Conservation (phyloP, 2,329 filamentous ascomycete species). For the Aspergillus sojae region DNA sequence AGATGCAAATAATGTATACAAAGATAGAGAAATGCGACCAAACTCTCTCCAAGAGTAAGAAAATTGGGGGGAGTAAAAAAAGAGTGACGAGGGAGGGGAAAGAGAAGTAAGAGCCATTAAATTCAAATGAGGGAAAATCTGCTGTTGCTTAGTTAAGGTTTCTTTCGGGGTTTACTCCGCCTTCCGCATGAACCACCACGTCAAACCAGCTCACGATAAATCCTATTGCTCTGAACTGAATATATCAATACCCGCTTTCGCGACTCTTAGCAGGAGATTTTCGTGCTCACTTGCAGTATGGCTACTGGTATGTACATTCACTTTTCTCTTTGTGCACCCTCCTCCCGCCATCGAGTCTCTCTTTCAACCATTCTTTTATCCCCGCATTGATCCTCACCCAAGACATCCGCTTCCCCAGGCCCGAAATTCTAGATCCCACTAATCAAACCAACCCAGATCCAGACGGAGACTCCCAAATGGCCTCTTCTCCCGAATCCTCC, state of each 20-base stretch:
- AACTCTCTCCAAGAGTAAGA: background rate
- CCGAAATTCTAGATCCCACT: constrained; percentile 12
- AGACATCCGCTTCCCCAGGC: constrained; percentile 5
- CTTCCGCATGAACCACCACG: constrained; percentile 1
- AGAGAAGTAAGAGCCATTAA: constrained; percentile 6
- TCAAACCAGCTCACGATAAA: background rate
- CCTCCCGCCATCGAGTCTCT: constrained; percentile 9
- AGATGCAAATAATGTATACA: background rate
- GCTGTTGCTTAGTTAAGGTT: constrained; percentile 11
- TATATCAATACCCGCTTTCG: background rate
- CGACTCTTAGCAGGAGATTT: background rate
- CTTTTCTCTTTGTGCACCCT: constrained; percentile 2
- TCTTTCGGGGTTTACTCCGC: background rate
- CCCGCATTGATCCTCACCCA: background rate
- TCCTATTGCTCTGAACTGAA: background rate
- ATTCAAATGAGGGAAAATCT: constrained; percentile 11
- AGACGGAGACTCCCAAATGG: constrained; percentile 61
- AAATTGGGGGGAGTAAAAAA: background rate
- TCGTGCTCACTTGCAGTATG: background rate
- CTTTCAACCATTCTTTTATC: background rate
- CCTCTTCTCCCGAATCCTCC: constrained; percentile 48
- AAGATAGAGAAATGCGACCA: background rate
- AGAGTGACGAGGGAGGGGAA: constrained; percentile 9
- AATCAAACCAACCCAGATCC: constrained; percentile 39
- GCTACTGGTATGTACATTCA: constrained; percentile 9